Percentiles rank a stretch among this genome's conserved stretches.
Evolutionary conservation across 805 yeast species (phyloP).

Genomic region (Wickerhamomyces mucosus): DNA sequence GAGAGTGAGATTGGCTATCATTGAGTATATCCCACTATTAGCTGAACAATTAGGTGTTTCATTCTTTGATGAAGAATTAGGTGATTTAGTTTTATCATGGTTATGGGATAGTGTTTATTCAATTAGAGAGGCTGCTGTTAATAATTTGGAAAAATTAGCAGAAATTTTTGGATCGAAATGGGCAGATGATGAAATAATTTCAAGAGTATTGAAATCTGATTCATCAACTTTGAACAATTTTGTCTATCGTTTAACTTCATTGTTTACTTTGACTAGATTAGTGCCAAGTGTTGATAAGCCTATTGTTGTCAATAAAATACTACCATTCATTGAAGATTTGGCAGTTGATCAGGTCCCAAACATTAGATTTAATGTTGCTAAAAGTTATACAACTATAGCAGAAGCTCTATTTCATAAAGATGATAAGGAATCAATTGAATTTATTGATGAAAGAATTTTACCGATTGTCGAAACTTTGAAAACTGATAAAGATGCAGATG

Average conservation of each 20-base stretch:
- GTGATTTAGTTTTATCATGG: constrained; percentile 93
- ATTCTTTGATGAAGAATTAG: constrained; percentile 86
- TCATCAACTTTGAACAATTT: constrained; percentile 46
- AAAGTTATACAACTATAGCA: constrained; percentile 57
- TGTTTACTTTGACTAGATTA: constrained; percentile 78
- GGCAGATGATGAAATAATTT: constrained; percentile 80
- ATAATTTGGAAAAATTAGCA: constrained; percentile 69
- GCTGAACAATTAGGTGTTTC: constrained; percentile 92
- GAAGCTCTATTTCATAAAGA: constrained; percentile 34
- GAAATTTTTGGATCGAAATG: constrained; percentile 86
- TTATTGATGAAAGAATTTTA: constrained; percentile 42
- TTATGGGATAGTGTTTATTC: constrained; percentile 96
- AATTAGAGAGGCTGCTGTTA: constrained; percentile 92
- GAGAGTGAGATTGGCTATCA: constrained; percentile 95
- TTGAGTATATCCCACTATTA: constrained; percentile 89
- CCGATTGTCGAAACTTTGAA: constrained; percentile 58
- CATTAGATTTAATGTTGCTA: constrained; percentile 91
- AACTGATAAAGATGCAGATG: constrained; percentile 79
- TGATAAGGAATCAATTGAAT: constrained; percentile 15
- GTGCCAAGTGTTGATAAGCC: constrained; percentile 57
- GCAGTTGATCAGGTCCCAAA: constrained; percentile 84
- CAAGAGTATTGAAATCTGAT: constrained; percentile 51
- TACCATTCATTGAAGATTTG: constrained; percentile 72
- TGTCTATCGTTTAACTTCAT: constrained; percentile 83
- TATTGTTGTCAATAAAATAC: constrained; percentile 51